phyloP scores from a whole-genome alignment of 1,139 yeast genomes.

The Yamadazyma kanchanaburiensis region DNA sequence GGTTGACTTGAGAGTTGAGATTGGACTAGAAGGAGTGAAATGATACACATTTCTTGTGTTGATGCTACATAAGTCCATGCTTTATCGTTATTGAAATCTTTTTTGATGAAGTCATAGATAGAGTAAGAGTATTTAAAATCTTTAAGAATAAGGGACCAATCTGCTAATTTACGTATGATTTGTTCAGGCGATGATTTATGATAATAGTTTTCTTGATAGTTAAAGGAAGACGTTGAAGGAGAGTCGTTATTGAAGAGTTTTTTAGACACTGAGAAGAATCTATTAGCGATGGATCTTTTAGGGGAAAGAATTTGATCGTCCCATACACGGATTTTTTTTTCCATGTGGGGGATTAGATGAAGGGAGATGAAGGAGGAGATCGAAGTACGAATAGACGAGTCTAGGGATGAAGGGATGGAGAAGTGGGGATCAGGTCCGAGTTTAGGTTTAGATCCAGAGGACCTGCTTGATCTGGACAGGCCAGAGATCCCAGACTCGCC shows the following conservation, averaged over 20 bases:
- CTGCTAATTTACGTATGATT: conserved; percentile 77
- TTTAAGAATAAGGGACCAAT: conserved; percentile 84
- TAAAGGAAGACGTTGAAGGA: conserved; percentile 18
- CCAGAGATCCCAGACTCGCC: no score
- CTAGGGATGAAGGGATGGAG: conserved; percentile 35
- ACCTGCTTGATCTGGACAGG: no score
- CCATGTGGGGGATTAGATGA: conserved; percentile 75
- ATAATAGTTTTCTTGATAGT: conserved; percentile 51
- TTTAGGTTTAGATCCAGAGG: not conserved
- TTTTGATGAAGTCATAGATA: conserved; percentile 77
- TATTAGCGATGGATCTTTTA: conserved; percentile 67
- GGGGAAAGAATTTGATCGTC: conserved; percentile 71
- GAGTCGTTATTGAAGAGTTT: conserved; percentile 44
- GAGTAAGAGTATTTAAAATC: conserved; percentile 85
- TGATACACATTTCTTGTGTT: conserved; percentile 81
- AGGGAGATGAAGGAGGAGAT: conserved; percentile 55
- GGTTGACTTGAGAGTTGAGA: conserved; percentile 29
- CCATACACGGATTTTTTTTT: conserved; percentile 69
- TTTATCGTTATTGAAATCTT: conserved; percentile 74
- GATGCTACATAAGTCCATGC: conserved; percentile 86
- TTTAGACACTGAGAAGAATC: conserved; percentile 67
- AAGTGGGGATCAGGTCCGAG: conserved; percentile 7
- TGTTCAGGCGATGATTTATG: conserved; percentile 68
- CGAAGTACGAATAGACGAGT: conserved; percentile 36
- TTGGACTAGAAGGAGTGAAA: conserved; percentile 68